These are phyloP conservation scores for Fusarium sp. DNA, from an alignment of 2,329 filamentous ascomycete genomes.

Conservation along the genomic window DNA sequence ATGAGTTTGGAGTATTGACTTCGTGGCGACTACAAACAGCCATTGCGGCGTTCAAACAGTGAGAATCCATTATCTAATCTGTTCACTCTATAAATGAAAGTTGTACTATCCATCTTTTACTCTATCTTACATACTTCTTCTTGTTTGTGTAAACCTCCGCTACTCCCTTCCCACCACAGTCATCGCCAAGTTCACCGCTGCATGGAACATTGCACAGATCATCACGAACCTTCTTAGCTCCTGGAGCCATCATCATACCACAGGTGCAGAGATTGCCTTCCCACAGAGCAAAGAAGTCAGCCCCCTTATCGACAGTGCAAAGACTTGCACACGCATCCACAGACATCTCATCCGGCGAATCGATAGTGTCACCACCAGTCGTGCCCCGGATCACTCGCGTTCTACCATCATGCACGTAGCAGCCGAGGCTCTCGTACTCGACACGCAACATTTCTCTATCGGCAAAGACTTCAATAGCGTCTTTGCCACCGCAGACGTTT, in stretches of 20 bases:
- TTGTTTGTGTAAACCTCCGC: not conserved
- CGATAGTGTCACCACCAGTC: not conserved
- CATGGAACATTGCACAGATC: constrained; percentile 3
- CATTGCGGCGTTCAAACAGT: too few relatives aligned
- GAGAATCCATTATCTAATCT: too few relatives aligned
- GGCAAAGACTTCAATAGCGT: constrained; percentile 11
- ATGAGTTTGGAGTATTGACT: too few relatives aligned
- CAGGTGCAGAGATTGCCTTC: constrained; percentile 6
- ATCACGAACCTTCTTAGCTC: not conserved
- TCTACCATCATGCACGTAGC: constrained; percentile 4
- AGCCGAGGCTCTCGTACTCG: constrained; percentile 12
- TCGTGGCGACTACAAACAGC: too few relatives aligned
- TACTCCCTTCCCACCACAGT: not conserved
- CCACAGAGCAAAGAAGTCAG: constrained; percentile 10
- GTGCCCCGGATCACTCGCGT: not conserved
- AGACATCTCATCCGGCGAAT: constrained; percentile 1
- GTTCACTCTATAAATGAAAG: too few relatives aligned
- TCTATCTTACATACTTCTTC: not conserved
- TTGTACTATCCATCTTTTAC: too few relatives aligned
- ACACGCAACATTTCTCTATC: not conserved
- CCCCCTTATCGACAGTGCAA: not conserved
- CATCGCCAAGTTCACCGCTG: not conserved
- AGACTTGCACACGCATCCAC: constrained; percentile 5
- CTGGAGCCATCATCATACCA: constrained; percentile 1
- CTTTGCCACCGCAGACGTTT: constrained; percentile 6